Evolutionary conservation across 208 protist species (phyloP), one percentile per base, ranked within the genome.

Genomic region (Trypanosoma theileri): DNA sequence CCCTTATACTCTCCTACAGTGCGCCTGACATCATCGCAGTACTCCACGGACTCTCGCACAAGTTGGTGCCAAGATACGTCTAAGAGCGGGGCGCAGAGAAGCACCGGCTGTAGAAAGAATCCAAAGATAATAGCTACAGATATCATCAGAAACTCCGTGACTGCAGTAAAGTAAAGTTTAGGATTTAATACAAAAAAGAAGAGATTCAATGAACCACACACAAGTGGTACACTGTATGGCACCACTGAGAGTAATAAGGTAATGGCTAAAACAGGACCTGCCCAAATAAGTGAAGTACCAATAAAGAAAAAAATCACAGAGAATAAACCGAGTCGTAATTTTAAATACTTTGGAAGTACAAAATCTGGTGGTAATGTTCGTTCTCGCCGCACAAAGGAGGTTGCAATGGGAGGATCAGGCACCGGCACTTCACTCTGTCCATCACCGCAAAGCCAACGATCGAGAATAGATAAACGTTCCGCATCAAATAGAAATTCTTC

Each of bases 401-500:
- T 48, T 2, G 60, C 44, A 35, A 78, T 56, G 13, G 57, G 71
- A 50, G 79, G 61, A 50, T 73, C 68, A 24, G 82, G 81, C 70
- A 84, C 65, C 13, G 64, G 64, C 40, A 88, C 45, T 28, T 84
- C 74, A 17, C 75, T 73, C 46, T 76, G 69, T 0, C 62, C 69
- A 21, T 81, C 66, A 4, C 60, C 35, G 13, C 52, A 51, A 41
- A 92, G 56, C 66, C 84, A 84, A 2, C 54, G 48, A 55, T 88
- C 77, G 31, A 86, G 44, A 41, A 73, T 59, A 24, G 22, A 46
- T 13, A 71, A n/a, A 26, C 79, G 78, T 16, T 86, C 80, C 35
- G 42, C 45, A 50, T 89, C 82, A 60, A 93, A 91, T 31, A 93
- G 73, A 72, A 85, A 93, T 19, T 69, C 63, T 59, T 88, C 88